A percentile compares a stretch with the other conserved stretches of the same genome.
Evolutionary conservation across 2,329 filamentous ascomycete genomes (phyloP).

Genomic region (Lizonia empirigonia): DNA sequence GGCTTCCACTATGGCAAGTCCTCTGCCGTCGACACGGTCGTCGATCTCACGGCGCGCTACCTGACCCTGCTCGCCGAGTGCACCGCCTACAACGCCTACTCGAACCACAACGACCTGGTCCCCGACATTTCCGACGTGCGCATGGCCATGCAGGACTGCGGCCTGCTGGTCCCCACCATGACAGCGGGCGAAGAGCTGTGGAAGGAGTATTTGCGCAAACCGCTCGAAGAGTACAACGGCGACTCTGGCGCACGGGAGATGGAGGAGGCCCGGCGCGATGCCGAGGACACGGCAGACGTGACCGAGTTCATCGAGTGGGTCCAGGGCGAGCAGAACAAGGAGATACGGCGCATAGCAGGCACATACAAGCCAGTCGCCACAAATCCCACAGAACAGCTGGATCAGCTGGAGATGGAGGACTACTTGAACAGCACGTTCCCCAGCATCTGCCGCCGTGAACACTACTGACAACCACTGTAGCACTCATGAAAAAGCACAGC

Average conservation of each 20-base stretch:
- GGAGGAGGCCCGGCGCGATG: conserved; percentile 54
- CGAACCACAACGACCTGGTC: conserved; percentile 69
- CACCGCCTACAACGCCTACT: conserved; percentile 72
- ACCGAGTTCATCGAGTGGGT: conserved; percentile 83
- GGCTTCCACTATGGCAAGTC: conserved; percentile 85
- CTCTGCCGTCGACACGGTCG: conserved; percentile 83
- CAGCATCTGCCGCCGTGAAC: background rate
- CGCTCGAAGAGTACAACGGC: conserved; percentile 51
- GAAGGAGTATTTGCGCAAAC: conserved; percentile 57
- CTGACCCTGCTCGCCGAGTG: conserved; percentile 74
- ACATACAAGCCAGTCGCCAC: conserved; percentile 55
- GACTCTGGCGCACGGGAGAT: conserved; percentile 48
- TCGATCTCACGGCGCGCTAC: conserved; percentile 84
- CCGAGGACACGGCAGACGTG: conserved; percentile 80
- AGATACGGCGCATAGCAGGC: conserved; percentile 80
- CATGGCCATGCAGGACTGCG: conserved; percentile 82
- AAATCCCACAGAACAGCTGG: conserved; percentile 55
- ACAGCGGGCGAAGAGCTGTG: conserved; percentile 72
- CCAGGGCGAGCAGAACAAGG: conserved; percentile 71
- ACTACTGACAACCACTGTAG: conserved; percentile 50
- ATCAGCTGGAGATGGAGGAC: conserved; percentile 53
- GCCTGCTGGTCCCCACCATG: conserved; percentile 72
- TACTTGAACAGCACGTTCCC: conserved; percentile 51
- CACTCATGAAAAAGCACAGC: conserved; percentile 89
- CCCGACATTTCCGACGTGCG: conserved; percentile 78